Evolutionary conservation across 805 yeast species (phyloP).

Genomic region (Allodekkera sacchari): DNA sequence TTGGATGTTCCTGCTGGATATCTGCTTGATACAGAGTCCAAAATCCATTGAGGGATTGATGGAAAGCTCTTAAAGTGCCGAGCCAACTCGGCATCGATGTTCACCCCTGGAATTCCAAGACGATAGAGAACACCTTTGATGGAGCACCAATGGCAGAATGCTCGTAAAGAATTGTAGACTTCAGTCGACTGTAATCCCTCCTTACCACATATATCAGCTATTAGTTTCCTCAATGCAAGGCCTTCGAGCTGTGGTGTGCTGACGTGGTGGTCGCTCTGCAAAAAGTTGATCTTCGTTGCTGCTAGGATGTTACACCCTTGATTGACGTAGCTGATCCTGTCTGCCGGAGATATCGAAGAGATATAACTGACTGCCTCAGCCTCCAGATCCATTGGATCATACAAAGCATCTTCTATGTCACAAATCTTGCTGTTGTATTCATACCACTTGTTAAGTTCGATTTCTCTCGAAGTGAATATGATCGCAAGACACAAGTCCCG

Average conservation of each 20-base stretch:
- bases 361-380: conserved; percentile 29
- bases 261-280: conserved; percentile 49
- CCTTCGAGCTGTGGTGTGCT: conserved; percentile 41
- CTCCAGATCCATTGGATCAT: conserved; percentile 21
- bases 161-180: conserved; percentile 38
- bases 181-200: conserved; percentile 31
- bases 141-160: conserved; percentile 49
- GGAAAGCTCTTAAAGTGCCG: conserved; percentile 33
- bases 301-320: conserved; percentile 35
- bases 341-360: conserved; percentile 17
- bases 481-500: conserved; percentile 38
- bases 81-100: conserved; percentile 23
- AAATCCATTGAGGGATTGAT: conserved; percentile 31
- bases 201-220: conserved; percentile 31
- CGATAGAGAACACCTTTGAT: conserved; percentile 38
- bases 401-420: conserved; percentile 25
- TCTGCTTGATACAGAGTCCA: conserved; percentile 31
- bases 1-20: conserved; percentile 49
- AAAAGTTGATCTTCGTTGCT: conserved; percentile 41
- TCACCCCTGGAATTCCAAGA: conserved; percentile 31
- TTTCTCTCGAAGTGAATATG: conserved; percentile 40
- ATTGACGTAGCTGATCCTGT: conserved; percentile 25
- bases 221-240: conserved; percentile 29
- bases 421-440: conserved; percentile 35
- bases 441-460: conserved; percentile 42